These are phyloP conservation scores for Penicillium carneum DNA, from an alignment of 2,329 filamentous ascomycete genomes.

Conservation along the genomic window DNA sequence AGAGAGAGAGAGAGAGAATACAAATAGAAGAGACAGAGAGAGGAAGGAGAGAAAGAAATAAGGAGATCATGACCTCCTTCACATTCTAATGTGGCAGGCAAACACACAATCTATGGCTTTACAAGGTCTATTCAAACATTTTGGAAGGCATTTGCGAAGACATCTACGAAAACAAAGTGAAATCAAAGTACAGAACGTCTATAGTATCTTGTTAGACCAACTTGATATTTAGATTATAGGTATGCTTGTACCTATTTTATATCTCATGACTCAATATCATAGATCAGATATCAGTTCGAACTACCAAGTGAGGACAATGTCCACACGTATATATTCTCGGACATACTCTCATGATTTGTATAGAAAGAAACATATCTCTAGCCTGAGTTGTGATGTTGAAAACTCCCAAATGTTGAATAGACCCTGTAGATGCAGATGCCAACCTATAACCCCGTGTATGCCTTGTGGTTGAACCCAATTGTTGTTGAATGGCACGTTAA, in stretches of 20 bases:
- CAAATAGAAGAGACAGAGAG: background rate
- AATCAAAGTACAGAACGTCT: too few relatives aligned
- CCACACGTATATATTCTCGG: conserved; percentile 51
- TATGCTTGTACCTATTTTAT: too few relatives aligned
- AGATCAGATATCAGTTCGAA: conserved; percentile 53
- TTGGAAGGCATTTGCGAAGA: too few relatives aligned
- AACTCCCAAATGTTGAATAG: conserved; percentile 42
- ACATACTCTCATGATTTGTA: conserved; percentile 39
- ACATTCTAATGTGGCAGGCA: too few relatives aligned
- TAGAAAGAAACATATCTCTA: conserved; percentile 15
- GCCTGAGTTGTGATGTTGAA: conserved; percentile 36
- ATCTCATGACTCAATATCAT: conserved; percentile 65
- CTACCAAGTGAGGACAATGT: conserved; percentile 57
- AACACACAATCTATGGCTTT: too few relatives aligned
- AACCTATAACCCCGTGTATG: conserved; percentile 34
- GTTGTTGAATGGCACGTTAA: conserved; percentile 37
- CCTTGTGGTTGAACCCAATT: conserved; percentile 39
- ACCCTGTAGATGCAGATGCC: conserved; percentile 29
- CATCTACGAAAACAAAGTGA: too few relatives aligned
- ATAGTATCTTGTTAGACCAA: too few relatives aligned
- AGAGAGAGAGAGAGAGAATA: background rate
- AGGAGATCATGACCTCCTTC: too few relatives aligned
- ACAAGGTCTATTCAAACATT: too few relatives aligned
- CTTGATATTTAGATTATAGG: too few relatives aligned
- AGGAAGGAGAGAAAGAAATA: too few relatives aligned